Conservation (phyloP, 345 rosid genomes). For the Iberis pinnata region DNA sequence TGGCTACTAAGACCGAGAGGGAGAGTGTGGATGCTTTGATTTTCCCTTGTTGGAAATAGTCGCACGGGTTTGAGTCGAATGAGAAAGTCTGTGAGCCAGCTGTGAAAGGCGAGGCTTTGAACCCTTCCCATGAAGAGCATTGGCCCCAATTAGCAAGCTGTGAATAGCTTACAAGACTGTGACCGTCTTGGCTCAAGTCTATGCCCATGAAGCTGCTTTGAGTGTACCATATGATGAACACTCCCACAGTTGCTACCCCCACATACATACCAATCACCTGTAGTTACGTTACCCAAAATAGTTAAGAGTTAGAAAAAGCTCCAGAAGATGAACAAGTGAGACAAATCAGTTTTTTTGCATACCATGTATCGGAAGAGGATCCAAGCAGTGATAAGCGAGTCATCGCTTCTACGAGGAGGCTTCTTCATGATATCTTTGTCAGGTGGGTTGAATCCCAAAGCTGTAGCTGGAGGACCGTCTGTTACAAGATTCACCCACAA, state of each 20-base stretch:
- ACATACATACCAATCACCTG: conserved; percentile 96
- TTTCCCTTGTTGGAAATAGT: conserved; percentile 74
- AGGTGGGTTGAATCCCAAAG: conserved; percentile 94
- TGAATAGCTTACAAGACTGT: conserved; percentile 67
- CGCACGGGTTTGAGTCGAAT: conserved; percentile 64
- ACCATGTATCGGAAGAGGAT: conserved; percentile 97
- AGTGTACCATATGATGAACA: conserved; percentile 92
- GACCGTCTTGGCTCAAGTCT: conserved; percentile 89
- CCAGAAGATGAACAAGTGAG: conserved; percentile 6
- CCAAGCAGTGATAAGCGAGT: conserved; percentile 88
- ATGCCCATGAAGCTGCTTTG: conserved; percentile 64
- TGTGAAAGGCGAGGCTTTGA: conserved; percentile 59
- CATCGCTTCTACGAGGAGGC: conserved; percentile 88
- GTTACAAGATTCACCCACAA: conserved; percentile 99
- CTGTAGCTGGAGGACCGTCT: conserved; percentile 98
- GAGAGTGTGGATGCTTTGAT: conserved; percentile 87
- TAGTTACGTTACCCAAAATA: neutral
- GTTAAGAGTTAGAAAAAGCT: neutral
- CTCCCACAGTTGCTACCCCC: conserved; percentile 85
- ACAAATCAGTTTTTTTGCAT: neutral
- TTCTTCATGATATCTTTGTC: conserved; percentile 91
- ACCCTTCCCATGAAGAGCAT: conserved; percentile 66
- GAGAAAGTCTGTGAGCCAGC: conserved; percentile 57
- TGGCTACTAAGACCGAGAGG: conserved; percentile 83
- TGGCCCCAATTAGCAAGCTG: conserved; percentile 85